Percentiles rank a stretch among this genome's conserved stretches.
phyloP scores from a whole-genome alignment of 2,329 filamentous ascomycete genomes.

The Rutstroemia sp. region DNA sequence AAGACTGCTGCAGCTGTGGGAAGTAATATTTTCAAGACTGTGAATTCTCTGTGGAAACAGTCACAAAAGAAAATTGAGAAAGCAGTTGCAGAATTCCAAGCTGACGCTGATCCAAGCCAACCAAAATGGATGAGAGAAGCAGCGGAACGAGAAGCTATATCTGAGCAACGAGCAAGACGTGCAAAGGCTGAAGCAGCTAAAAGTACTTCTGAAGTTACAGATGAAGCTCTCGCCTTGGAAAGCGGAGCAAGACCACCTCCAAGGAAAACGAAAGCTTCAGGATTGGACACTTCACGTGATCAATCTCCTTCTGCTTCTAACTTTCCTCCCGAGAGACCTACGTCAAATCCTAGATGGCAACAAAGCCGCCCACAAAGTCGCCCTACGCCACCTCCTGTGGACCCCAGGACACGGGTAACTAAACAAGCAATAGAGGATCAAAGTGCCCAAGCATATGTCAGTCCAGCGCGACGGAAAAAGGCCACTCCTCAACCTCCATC shows the following conservation, averaged over 20 bases:
- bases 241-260: constrained; percentile 49
- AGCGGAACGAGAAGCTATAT: constrained; percentile 29
- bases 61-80: constrained; percentile 89
- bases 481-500: constrained; percentile 34
- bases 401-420: constrained; percentile 56
- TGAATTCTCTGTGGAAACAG: constrained; percentile 91
- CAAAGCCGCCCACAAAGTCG: constrained; percentile 31
- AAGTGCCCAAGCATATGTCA: constrained; percentile 76
- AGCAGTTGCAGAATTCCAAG: constrained; percentile 79
- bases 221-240: constrained; percentile 77
- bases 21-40: constrained; percentile 81
- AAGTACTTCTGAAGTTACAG: constrained; percentile 41
- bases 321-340: constrained; percentile 35
- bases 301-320: constrained; percentile 43
- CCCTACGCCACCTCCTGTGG: constrained; percentile 27
- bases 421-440: constrained; percentile 73
- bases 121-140: constrained; percentile 86
- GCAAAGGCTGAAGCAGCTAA: constrained; percentile 10
- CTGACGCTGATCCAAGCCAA: constrained; percentile 66
- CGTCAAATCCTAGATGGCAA: constrained; percentile 52
- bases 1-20: constrained; percentile 79
- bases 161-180: constrained; percentile 25
- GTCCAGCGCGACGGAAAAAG: constrained; percentile 74
- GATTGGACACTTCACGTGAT: constrained; percentile 33
- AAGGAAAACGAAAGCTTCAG: constrained; percentile 26